These are phyloP conservation scores for Macaranga tanarius DNA, from an alignment of 441 rosid species.

Conservation along the genomic window DNA sequence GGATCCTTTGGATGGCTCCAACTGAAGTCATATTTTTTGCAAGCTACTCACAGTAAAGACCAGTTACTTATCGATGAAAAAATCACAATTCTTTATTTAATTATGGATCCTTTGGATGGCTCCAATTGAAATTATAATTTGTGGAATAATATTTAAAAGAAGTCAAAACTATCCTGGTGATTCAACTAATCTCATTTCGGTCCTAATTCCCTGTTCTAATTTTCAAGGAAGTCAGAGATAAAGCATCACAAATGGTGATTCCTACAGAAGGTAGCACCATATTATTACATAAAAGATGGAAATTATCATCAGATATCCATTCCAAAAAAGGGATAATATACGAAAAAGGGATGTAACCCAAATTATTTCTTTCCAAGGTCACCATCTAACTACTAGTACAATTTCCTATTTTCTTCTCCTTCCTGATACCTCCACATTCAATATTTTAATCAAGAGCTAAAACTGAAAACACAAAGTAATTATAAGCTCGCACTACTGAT, in stretches of 20 bases:
- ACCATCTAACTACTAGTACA: background rate
- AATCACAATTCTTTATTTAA: background rate
- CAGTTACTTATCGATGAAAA: constrained; percentile 13
- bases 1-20: background rate
- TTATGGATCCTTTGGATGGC: background rate
- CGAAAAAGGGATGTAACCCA: background rate
- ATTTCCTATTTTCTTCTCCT: background rate
- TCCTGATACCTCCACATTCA: background rate
- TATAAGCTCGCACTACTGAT: background rate
- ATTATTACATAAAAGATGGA: background rate
- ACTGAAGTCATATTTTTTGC: constrained; percentile 33
- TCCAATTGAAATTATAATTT: background rate
- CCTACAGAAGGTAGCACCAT: background rate
- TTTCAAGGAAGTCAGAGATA: background rate
- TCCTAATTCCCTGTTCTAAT: too few relatives aligned
- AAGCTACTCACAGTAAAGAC: constrained; percentile 41
- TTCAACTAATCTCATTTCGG: too few relatives aligned
- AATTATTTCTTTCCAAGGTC: background rate
- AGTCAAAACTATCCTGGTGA: too few relatives aligned
- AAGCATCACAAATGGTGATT: background rate
- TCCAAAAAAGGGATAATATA: background rate
- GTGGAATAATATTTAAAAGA: background rate
- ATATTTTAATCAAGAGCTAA: background rate
- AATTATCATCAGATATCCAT: background rate
- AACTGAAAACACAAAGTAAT: background rate